Conservation (phyloP, 306 rosid species). For the Citrullus amarus region DNA sequence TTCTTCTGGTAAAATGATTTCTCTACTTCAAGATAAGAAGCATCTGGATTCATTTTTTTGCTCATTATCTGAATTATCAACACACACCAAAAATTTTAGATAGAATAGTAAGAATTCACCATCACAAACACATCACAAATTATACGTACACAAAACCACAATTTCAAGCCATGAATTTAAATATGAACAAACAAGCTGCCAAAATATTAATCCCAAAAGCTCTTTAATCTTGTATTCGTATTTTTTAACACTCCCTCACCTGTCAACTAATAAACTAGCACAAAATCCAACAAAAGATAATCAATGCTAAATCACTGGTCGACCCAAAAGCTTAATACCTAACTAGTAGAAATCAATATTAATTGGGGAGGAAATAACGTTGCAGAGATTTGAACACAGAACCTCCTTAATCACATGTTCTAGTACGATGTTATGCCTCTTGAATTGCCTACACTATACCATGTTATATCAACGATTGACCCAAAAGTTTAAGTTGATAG, state of each 20-base stretch:
- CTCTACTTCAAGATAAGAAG: slow-evolving; percentile 74
- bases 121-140: neutral
- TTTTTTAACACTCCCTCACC: neutral
- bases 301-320: neutral
- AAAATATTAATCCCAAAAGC: neutral
- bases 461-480: no score
- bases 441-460: no score
- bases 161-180: neutral
- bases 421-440: no score
- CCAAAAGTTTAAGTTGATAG: no score
- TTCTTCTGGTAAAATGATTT: slow-evolving; percentile 58
- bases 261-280: neutral
- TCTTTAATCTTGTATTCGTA: neutral
- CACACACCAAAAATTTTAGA: neutral
- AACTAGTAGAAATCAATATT: no score
- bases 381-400: no score
- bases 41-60: slow-evolving; percentile 67
- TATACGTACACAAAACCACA: neutral
- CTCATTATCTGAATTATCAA: slow-evolving; percentile 58
- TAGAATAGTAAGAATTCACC: neutral
- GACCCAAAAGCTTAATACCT: no score
- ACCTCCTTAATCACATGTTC: no score
- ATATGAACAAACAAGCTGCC: neutral
- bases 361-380: neutral
- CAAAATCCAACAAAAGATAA: neutral